These are phyloP conservation scores for Fusarium paranaense DNA, from an alignment of 2,329 filamentous ascomycete genomes.

Conservation along the genomic window DNA sequence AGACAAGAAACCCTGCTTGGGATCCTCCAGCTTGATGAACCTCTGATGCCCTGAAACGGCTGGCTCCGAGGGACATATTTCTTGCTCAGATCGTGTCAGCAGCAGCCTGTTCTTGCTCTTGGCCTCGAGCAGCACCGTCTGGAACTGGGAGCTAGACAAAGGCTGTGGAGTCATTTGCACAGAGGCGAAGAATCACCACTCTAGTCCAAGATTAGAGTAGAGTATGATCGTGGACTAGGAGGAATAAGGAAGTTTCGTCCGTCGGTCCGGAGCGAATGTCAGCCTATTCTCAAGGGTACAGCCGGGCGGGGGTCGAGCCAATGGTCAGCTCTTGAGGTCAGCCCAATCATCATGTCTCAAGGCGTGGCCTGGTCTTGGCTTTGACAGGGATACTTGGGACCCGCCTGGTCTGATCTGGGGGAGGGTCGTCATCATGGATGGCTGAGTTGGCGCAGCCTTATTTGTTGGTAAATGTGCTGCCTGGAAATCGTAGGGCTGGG, in stretches of 20 bases:
- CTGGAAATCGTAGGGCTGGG: background rate
- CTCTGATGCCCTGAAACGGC: background rate
- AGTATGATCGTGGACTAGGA: background rate
- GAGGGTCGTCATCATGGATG: background rate
- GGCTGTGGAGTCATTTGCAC: background rate
- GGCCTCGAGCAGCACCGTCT: background rate
- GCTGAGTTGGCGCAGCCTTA: background rate
- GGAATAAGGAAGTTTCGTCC: background rate
- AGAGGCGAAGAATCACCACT: background rate
- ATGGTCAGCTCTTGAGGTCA: background rate
- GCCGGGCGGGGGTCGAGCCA: background rate
- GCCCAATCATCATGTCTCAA: background rate
- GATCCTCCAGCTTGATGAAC: background rate
- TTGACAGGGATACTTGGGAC: background rate
- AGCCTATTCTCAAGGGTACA: background rate
- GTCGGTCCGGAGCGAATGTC: background rate
- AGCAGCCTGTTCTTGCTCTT: background rate
- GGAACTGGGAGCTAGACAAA: background rate
- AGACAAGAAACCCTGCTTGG: background rate
- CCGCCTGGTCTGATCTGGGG: background rate
- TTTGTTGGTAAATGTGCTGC: background rate
- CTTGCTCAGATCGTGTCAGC: background rate
- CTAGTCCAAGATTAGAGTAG: background rate
- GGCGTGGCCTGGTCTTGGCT: background rate
- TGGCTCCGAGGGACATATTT: background rate